A percentile compares a stretch with the other conserved stretches of the same genome.
These are phyloP conservation scores for Venturia asperata DNA, from an alignment of 2,329 filamentous ascomycete genomes.

Conservation along the genomic window DNA sequence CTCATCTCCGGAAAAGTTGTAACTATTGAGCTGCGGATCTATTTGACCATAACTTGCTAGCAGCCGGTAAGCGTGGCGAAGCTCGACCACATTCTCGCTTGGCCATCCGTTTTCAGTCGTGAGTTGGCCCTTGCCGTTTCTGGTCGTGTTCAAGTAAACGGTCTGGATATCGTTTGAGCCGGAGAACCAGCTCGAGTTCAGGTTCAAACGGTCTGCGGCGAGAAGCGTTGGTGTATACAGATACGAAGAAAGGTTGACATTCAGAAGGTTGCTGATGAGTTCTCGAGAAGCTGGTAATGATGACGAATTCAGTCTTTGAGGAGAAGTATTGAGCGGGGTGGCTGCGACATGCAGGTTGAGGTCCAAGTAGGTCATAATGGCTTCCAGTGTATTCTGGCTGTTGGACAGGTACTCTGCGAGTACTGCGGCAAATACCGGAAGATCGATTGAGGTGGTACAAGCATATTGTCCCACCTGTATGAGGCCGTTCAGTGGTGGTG, in stretches of 20 bases:
- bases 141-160: conserved; percentile 46
- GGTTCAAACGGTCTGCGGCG: conserved; percentile 44
- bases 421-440: conserved; percentile 41
- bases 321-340: conserved; percentile 27
- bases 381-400: conserved; percentile 50
- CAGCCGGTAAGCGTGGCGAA: conserved; percentile 47
- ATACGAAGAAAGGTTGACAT: conserved; percentile 42
- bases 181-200: conserved; percentile 53
- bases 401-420: conserved; percentile 46
- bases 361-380: conserved; percentile 46
- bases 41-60: conserved; percentile 50
- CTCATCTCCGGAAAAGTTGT: conserved; percentile 48
- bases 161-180: conserved; percentile 37
- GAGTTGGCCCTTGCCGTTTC: conserved; percentile 29
- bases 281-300: conserved; percentile 41
- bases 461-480: conserved; percentile 23
- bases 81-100: conserved; percentile 51
- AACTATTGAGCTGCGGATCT: conserved; percentile 50
- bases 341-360: conserved; percentile 55
- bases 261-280: conserved; percentile 43
- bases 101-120: conserved; percentile 58
- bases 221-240: conserved; percentile 50
- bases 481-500: conserved; percentile 3
- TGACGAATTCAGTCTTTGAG: conserved; percentile 32
- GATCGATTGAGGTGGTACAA: conserved; percentile 43